Conservation (phyloP, 2,329 filamentous ascomycete genomes). For the Bipolaris oryzae region DNA sequence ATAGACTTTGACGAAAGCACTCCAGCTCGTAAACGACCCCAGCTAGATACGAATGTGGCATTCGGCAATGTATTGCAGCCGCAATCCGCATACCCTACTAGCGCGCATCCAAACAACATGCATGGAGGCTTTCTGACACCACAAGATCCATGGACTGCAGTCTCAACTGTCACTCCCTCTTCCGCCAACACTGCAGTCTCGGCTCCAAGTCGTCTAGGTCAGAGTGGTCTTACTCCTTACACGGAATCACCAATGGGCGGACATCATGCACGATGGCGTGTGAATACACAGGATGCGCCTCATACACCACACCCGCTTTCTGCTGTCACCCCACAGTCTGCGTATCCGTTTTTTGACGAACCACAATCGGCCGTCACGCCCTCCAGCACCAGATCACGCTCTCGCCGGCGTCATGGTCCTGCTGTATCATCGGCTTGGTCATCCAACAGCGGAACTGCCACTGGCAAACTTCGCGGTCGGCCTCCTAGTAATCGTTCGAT, state of each 20-base stretch:
- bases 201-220: slow-evolving; percentile 43
- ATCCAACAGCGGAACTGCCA: slow-evolving; percentile 64
- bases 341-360: slow-evolving; percentile 60
- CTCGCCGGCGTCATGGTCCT: slow-evolving; percentile 73
- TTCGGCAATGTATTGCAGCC: slow-evolving; percentile 47
- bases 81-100: slow-evolving; percentile 59
- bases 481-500: slow-evolving; percentile 75
- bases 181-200: slow-evolving; percentile 45
- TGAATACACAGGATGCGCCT: slow-evolving; percentile 66
- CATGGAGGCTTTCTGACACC: slow-evolving; percentile 49
- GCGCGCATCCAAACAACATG: slow-evolving; percentile 62
- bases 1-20: slow-evolving; percentile 56
- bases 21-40: slow-evolving; percentile 63
- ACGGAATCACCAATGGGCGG: slow-evolving; percentile 52
- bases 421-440: slow-evolving; percentile 93
- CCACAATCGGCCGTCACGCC: slow-evolving; percentile 77
- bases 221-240: slow-evolving; percentile 47
- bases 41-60: slow-evolving; percentile 61
- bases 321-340: slow-evolving; percentile 71
- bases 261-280: slow-evolving; percentile 55
- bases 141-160: slow-evolving; percentile 55
- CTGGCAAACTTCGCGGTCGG: slow-evolving; percentile 76
- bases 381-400: slow-evolving; percentile 57
- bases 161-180: slow-evolving; percentile 47
- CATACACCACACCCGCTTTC: slow-evolving; percentile 76